These are phyloP conservation scores for Limonomyces culmigenus DNA, from an alignment of 1,284 basidiomycete genomes.

Conservation along the genomic window DNA sequence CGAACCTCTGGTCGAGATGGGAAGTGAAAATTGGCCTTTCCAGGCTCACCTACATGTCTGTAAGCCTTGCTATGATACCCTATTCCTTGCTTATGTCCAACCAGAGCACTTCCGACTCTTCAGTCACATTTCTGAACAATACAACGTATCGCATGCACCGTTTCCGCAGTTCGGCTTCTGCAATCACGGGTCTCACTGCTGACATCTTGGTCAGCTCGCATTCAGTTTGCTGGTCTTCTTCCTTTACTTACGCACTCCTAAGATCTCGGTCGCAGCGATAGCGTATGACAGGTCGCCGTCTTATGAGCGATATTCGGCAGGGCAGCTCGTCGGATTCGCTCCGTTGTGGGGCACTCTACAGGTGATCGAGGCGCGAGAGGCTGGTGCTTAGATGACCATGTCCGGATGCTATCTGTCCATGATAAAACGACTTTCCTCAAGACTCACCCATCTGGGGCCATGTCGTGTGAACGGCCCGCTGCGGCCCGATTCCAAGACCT, in stretches of 20 bases:
- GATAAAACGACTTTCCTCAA: no score
- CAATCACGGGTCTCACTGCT: slow-evolving; percentile 69
- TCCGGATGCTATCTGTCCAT: no score
- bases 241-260: no score
- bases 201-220: slow-evolving; percentile 52
- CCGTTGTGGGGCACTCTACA: background rate
- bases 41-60: slow-evolving; percentile 46
- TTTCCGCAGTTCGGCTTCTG: slow-evolving; percentile 56
- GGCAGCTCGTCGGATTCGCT: background rate
- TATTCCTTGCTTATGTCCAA: background rate
- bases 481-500: no score
- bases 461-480: no score
- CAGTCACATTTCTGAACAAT: slow-evolving; percentile 25
- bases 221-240: no score
- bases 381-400: no score
- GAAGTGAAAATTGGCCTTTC: slow-evolving; percentile 66
- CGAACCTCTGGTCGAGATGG: slow-evolving; percentile 33
- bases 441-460: no score
- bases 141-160: slow-evolving; percentile 55
- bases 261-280: background rate
- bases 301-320: background rate
- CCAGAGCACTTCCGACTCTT: slow-evolving; percentile 39
- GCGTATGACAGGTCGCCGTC: background rate
- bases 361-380: background rate
- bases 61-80: slow-evolving; percentile 1